phyloP scores from a whole-genome alignment of 805 yeast genomes.

The Metschnikowia matae region DNA sequence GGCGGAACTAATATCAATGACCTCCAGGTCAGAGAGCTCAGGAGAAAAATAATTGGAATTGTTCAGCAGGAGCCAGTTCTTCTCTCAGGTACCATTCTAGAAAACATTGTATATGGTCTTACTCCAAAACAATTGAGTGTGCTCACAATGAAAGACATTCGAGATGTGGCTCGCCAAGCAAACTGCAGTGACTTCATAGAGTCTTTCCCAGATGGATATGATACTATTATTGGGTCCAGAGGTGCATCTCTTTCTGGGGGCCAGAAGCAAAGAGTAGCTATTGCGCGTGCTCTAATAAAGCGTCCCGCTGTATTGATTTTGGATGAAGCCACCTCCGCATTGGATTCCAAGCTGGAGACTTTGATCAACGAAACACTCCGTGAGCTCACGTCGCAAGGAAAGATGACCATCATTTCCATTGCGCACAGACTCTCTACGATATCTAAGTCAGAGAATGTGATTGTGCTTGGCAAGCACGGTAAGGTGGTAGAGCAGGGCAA shows the following conservation, averaged over 20 bases:
- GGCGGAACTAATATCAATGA: constrained; percentile 49
- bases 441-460: constrained; percentile 41
- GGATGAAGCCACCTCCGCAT: constrained; percentile 69
- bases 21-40: constrained; percentile 46
- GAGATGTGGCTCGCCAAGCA: constrained; percentile 46
- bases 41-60: constrained; percentile 49
- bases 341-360: constrained; percentile 50
- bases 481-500: constrained; percentile 38
- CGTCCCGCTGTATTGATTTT: constrained; percentile 59
- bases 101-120: constrained; percentile 53
- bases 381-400: constrained; percentile 34
- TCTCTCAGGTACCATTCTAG: constrained; percentile 51
- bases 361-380: constrained; percentile 40
- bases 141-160: constrained; percentile 40
- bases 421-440: constrained; percentile 45
- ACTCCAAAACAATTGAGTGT: constrained; percentile 32
- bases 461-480: constrained; percentile 41
- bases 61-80: constrained; percentile 63
- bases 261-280: constrained; percentile 72
- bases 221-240: constrained; percentile 51
- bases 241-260: constrained; percentile 68
- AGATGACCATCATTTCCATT: constrained; percentile 41
- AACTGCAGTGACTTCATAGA: constrained; percentile 55
- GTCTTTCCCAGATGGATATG: constrained; percentile 57
- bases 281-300: constrained; percentile 69